Evolutionary conservation across 805 yeast genomes (phyloP).

Genomic region (Scheffersomyces ergatensis): DNA sequence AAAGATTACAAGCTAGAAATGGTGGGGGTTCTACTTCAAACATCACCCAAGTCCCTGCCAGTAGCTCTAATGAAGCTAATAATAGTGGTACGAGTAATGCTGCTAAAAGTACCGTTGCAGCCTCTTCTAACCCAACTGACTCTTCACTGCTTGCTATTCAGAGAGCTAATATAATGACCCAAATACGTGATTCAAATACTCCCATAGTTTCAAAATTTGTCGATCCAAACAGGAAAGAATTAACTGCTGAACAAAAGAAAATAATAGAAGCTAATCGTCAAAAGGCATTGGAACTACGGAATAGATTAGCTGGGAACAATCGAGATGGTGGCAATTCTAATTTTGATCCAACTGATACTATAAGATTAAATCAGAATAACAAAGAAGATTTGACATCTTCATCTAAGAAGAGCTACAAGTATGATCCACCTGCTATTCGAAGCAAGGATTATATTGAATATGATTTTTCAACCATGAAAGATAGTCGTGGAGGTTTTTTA

Average conservation of each 20-base stretch:
- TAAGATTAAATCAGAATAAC: slow-evolving; percentile 11
- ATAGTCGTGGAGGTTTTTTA: slow-evolving; percentile 83
- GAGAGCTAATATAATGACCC: slow-evolving; percentile 1
- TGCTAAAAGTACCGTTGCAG: not conserved
- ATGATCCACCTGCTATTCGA: slow-evolving; percentile 39
- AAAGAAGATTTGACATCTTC: slow-evolving; percentile 5
- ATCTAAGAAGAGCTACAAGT: slow-evolving; percentile 8
- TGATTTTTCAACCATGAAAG: slow-evolving; percentile 89
- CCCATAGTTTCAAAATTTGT: slow-evolving; percentile 9
- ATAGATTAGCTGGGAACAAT: slow-evolving; percentile 21
- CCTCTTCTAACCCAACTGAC: slow-evolving; percentile 1
- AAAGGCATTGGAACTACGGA: slow-evolving; percentile 48
- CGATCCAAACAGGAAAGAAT: slow-evolving; percentile 14
- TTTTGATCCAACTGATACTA: slow-evolving; percentile 3
- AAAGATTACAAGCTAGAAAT: slow-evolving; percentile 49
- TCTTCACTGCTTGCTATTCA: slow-evolving; percentile 2
- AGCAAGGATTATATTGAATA: slow-evolving; percentile 73
- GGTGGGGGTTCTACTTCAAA: not conserved
- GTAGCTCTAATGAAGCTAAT: not conserved
- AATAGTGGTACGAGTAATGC: not conserved
- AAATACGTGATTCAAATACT: slow-evolving; percentile 5
- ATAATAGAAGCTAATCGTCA: slow-evolving; percentile 53
- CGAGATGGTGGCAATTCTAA: slow-evolving; percentile 31
- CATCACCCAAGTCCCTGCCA: not conserved
- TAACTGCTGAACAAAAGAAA: slow-evolving; percentile 49